These are phyloP conservation scores for Camillea tinctor DNA, from an alignment of 2,329 filamentous ascomycete species.

Conservation along the genomic window DNA sequence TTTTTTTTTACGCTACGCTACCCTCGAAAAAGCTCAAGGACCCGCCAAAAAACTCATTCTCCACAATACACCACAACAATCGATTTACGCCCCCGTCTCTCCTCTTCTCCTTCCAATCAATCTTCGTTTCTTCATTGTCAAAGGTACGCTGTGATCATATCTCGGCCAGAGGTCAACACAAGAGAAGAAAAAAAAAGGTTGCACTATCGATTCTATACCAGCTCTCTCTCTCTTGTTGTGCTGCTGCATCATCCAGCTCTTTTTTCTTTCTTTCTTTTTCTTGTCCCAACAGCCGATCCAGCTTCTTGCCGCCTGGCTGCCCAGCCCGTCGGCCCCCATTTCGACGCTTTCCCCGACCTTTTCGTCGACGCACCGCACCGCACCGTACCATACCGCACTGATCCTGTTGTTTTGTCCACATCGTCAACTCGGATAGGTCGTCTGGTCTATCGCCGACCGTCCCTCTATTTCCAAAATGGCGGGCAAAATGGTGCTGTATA, in stretches of 20 bases:
- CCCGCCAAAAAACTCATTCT: slow-evolving; percentile 20
- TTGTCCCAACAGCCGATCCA: slow-evolving; percentile 14
- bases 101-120: slow-evolving; percentile 15
- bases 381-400: slow-evolving; percentile 2
- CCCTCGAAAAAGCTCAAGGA: slow-evolving; percentile 7
- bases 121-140: neutral
- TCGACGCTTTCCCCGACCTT: slow-evolving; percentile 8
- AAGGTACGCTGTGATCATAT: neutral
- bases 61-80: slow-evolving; percentile 19
- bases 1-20: neutral
- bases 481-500: slow-evolving; percentile 93
- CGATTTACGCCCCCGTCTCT: slow-evolving; percentile 23
- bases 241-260: slow-evolving; percentile 1
- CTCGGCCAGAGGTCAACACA: neutral
- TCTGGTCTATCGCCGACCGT: slow-evolving; percentile 28
- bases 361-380: neutral
- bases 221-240: slow-evolving; percentile 10
- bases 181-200: no score
- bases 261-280: no score
- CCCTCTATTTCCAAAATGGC: slow-evolving; percentile 59
- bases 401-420: neutral
- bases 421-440: neutral
- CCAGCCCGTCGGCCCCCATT: neutral
- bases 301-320: neutral
- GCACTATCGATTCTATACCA: neutral